A percentile compares a stretch with the other conserved stretches of the same genome.
phyloP scores from a whole-genome alignment of 306 rosid species.

The Calophaca sinica region DNA sequence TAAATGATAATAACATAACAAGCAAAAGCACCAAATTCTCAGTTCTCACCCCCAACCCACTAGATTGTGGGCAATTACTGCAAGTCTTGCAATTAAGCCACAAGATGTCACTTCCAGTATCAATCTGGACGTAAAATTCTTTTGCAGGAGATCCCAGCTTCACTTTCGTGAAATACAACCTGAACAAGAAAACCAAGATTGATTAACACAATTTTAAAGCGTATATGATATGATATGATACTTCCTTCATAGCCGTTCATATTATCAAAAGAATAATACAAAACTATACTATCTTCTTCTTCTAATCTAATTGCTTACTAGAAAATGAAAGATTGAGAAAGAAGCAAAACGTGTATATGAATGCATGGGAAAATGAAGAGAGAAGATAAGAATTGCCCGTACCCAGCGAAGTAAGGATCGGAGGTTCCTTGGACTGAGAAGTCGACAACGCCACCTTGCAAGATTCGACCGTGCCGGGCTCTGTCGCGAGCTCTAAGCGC shows the following conservation, averaged over 20 bases:
- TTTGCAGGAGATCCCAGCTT: slow-evolving; percentile 93
- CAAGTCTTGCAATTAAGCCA: slow-evolving; percentile 92
- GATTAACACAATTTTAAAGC: slow-evolving; percentile 31
- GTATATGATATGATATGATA: neutral
- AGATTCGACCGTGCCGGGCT: slow-evolving; percentile 76
- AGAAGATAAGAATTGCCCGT: slow-evolving; percentile 40
- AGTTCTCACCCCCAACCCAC: slow-evolving; percentile 77
- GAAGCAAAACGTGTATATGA: slow-evolving; percentile 19
- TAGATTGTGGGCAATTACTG: slow-evolving; percentile 83
- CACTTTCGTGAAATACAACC: slow-evolving; percentile 93
- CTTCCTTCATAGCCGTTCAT: neutral
- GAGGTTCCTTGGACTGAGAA: slow-evolving; percentile 91
- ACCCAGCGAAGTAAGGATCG: slow-evolving; percentile 89
- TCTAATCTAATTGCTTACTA: slow-evolving; percentile 18
- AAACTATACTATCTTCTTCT: slow-evolving; percentile 4
- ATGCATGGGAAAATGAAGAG: slow-evolving; percentile 4
- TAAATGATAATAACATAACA: slow-evolving; percentile 1
- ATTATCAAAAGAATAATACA: neutral
- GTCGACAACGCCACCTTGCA: slow-evolving; percentile 84
- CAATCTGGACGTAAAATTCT: slow-evolving; percentile 91
- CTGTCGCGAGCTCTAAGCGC: slow-evolving; percentile 76
- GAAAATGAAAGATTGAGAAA: neutral
- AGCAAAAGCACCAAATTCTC: slow-evolving; percentile 40
- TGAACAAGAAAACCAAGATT: slow-evolving; percentile 53
- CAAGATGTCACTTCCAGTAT: slow-evolving; percentile 93